Conservation (phyloP, 2,329 filamentous ascomycete species). For the Karstenula rhodostoma region DNA sequence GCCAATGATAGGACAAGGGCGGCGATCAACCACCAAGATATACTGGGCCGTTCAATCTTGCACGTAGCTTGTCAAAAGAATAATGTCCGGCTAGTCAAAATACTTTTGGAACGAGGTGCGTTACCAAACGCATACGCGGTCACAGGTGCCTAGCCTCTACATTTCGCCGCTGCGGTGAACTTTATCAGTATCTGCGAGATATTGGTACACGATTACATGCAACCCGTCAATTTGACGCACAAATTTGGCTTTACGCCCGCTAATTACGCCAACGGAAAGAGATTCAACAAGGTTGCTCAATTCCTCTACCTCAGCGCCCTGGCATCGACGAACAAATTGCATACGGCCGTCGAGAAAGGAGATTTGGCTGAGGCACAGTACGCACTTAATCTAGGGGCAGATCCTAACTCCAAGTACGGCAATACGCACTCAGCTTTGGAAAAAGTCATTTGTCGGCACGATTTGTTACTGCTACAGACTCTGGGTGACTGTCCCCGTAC, state of each 20-base stretch:
- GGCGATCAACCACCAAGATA: slow-evolving; percentile 6
- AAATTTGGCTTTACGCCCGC: neutral
- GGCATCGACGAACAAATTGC: neutral
- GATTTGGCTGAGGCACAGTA: neutral
- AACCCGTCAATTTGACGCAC: neutral
- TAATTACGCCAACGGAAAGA: neutral
- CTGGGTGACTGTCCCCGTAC: neutral
- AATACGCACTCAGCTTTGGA: neutral
- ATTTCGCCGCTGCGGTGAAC: slow-evolving; percentile 2
- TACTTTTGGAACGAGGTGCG: slow-evolving; percentile 2
- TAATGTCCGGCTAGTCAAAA: neutral
- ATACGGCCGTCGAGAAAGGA: neutral
- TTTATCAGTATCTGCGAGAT: slow-evolving; percentile 1
- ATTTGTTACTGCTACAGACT: neutral
- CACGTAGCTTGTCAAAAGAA: slow-evolving; percentile 10
- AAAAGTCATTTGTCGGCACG: neutral
- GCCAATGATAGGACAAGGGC: neutral
- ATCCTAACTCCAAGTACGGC: neutral
- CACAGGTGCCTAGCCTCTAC: slow-evolving; percentile 8
- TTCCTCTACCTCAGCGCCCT: neutral
- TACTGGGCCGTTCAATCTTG: slow-evolving; percentile 10
- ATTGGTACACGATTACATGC: neutral
- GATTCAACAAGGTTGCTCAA: neutral
- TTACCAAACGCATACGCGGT: neutral
- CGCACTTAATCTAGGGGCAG: neutral